Evolutionary conservation across 2,329 filamentous ascomycete species (phyloP), one percentile per base, ranked within the genome.

Genomic region (Chaetomiaceae sp.): DNA sequence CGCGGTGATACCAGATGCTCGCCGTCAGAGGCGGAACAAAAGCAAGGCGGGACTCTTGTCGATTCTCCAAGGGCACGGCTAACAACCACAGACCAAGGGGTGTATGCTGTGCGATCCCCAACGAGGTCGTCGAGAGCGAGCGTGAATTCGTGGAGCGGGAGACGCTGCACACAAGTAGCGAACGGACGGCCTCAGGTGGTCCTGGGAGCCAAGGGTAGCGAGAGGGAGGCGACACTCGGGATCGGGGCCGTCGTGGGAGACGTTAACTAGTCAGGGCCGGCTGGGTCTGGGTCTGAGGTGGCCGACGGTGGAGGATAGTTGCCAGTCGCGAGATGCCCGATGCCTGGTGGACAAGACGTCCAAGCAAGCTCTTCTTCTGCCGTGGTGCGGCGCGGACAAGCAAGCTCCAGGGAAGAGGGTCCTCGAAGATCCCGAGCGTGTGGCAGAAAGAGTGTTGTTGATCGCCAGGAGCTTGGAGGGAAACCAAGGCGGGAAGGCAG

Each of bases 151-250:
- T 43, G 31, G 23, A 10, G n/a, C 9, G 19, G 37, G 45, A 40
- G 39, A 30, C n/a, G n/a, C n/a, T 3, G 25, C 10, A 27, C 6
- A 27, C 6, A 23, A 12, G 12, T 49, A 57, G 55, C 55, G 55
- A 57, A 25, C 20, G 55, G 55, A 57, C 53, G 48, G 55, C 55
- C 52, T 53, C 47, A 38, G 45, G 25, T 17, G 23, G 10, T 23
- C 34, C 49, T 57, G 43, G 5, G 51, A 57, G 55, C 52, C 55
- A 44, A 30, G 31, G 16, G 40, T 44, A 51, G 43, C 46, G 51
- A 53, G 20, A 16, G 35, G 40, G 34, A 34, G 1, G 25, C 21
- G 39, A 31, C 8, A 16, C 44, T 51, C 38, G 21, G 49, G 43
- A 27, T 31, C 33, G 39, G 8, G 8, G 34, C 27, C 23, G 40